Evolutionary conservation across 345 rosid species (phyloP).

Genomic region (Fremontodendron californicum): DNA sequence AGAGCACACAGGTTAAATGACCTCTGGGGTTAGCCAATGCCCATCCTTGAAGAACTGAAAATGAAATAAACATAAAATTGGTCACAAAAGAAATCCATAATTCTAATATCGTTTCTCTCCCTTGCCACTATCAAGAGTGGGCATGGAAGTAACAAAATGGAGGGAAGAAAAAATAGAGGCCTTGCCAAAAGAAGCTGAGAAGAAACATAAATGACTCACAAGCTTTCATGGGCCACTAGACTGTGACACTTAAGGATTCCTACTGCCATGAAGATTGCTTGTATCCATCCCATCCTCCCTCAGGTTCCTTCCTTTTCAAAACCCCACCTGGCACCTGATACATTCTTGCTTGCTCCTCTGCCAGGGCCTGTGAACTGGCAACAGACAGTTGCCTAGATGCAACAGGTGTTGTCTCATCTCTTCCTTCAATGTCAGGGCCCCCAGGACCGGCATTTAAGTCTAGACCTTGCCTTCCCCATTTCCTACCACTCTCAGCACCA

Average conservation of each 20-base stretch:
- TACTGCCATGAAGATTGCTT: slow-evolving; percentile 82
- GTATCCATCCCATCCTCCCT: slow-evolving; percentile 87
- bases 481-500: slow-evolving; percentile 45
- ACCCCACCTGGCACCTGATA: slow-evolving; percentile 60
- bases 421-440: slow-evolving; percentile 56
- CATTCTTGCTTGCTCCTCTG: slow-evolving; percentile 71
- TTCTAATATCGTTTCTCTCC: background rate
- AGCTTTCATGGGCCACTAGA: slow-evolving; percentile 29
- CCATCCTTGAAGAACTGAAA: slow-evolving; percentile 37
- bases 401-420: slow-evolving; percentile 55
- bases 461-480: slow-evolving; percentile 66
- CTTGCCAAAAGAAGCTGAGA: background rate
- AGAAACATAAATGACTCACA: slow-evolving; percentile 34
- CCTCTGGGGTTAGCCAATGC: slow-evolving; percentile 33
- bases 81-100: background rate
- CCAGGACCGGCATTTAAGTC: slow-evolving; percentile 88
- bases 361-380: slow-evolving; percentile 42
- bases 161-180: background rate
- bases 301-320: slow-evolving; percentile 84
- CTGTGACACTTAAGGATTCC: slow-evolving; percentile 20
- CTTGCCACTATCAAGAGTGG: background rate
- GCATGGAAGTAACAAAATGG: background rate
- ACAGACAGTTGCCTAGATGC: slow-evolving; percentile 50
- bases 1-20: slow-evolving; percentile 34
- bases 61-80: background rate